Evolutionary conservation across 164 flowering plant species (phyloP).

Genomic region (Vitis riparia): DNA sequence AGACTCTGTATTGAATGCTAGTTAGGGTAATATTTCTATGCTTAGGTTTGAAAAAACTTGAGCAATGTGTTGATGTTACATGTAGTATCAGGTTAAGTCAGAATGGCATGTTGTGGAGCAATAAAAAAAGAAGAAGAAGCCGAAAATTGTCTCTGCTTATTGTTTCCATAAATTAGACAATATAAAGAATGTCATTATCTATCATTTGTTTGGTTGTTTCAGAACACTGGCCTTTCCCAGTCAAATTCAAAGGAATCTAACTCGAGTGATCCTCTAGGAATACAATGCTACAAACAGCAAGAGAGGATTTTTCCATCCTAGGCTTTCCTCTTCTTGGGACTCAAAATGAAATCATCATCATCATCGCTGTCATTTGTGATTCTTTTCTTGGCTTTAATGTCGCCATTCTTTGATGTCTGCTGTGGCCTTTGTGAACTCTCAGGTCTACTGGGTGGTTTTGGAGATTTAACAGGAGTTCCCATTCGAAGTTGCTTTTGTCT

Average conservation of each 20-base stretch:
- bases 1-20: too few species aligned
- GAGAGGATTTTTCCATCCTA: constrained; percentile 22
- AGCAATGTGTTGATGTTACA: too few species aligned
- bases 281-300: constrained; percentile 8
- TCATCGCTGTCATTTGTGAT: constrained; percentile 45
- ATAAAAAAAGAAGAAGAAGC: not conserved
- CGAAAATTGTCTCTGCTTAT: constrained; percentile 6
- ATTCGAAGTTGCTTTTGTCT: constrained; percentile 68
- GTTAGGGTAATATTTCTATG: too few species aligned
- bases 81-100: not conserved
- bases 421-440: constrained; percentile 63
- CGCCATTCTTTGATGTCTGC: constrained; percentile 57
- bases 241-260: constrained; percentile 6
- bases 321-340: constrained; percentile 63
- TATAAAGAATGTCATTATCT: constrained; percentile 20
- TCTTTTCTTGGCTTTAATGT: constrained; percentile 64
- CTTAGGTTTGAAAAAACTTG: too few species aligned
- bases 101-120: not conserved
- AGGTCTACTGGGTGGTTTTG: constrained; percentile 44
- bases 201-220: not conserved
- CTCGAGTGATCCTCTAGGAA: not conserved
- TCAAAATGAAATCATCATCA: constrained; percentile 66
- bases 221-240: not conserved
- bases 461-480: constrained; percentile 80
- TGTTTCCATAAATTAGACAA: constrained; percentile 15